Base-by-base conservation (phyloP, 208 protist species). In the Leishmania martiniquensis region DNA sequence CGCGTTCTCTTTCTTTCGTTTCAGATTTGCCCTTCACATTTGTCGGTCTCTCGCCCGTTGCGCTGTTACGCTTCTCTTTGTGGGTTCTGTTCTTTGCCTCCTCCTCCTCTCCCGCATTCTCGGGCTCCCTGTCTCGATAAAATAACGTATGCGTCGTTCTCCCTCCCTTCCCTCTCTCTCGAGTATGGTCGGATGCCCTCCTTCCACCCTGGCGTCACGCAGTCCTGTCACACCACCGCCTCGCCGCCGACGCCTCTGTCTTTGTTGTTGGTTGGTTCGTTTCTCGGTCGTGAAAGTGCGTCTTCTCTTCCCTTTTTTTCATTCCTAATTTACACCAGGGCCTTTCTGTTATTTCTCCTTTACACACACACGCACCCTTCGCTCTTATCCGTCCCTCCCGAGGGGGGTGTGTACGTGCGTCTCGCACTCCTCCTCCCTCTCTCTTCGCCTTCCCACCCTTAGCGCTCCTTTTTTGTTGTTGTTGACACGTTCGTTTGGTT, bases 341-440 rank as follows among this genome's bases (percentile, higher is more conserved):
- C n/a, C n/a, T 10, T 34, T 32, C 55, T 34, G 15, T 10, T n/a
- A 5, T 34, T 1, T n/a, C n/a, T 4, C n/a, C n/a, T 34, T 20
- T 54, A n/a, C n/a, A n/a, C n/a, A n/a, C n/a, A n/a, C n/a, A n/a
- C n/a, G n/a, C n/a, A n/a, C n/a, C n/a, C 47, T 13, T 51, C 47
- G 47, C 47, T 51, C 12, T 51, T 51, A 51, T 51, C 47, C 47
- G 7, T 13, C 47, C 47, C 4, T 17, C n/a, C n/a, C n/a, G n/a
- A n/a, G n/a, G n/a, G n/a, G n/a, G n/a, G n/a, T n/a, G n/a, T n/a
- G n/a, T n/a, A n/a, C n/a, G n/a, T n/a, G n/a, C n/a, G n/a, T n/a
- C n/a, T n/a, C n/a, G n/a, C n/a, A n/a, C 73, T 72, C 39, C 60
- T 66, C 47, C 66, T 49, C 47, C 2, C 15, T 12, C 49, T 70